Conservation (phyloP, 2,329 filamentous ascomycete genomes). For the Bertia moriformis region DNA sequence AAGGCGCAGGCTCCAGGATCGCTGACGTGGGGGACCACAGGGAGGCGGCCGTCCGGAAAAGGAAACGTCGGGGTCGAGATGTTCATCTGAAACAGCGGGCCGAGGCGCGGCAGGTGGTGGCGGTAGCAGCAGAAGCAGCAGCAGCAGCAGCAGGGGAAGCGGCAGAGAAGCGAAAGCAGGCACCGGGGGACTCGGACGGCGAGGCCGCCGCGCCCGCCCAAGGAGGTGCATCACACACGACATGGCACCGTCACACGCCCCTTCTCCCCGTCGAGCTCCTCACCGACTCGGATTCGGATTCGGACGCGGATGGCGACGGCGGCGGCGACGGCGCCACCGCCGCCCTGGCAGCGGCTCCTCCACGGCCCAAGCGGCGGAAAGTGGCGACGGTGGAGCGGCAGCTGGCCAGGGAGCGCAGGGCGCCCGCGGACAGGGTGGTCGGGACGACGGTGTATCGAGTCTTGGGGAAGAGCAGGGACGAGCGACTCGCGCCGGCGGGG, state of each 20-base stretch:
- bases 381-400: constrained; percentile 23
- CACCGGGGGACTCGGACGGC: neutral
- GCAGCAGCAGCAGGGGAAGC: too few species aligned
- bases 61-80: constrained; percentile 39
- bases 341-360: constrained; percentile 7
- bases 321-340: neutral
- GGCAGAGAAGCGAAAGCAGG: too few species aligned
- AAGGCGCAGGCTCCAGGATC: neutral
- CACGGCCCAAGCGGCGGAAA: constrained; percentile 24
- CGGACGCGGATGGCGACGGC: neutral
- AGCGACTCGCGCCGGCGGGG: constrained; percentile 30
- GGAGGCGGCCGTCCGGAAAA: constrained; percentile 32
- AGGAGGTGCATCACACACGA: neutral
- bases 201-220: neutral
- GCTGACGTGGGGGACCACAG: too few species aligned
- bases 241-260: neutral
- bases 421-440: constrained; percentile 29
- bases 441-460: constrained; percentile 38
- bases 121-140: constrained; percentile 32
- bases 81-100: constrained; percentile 39
- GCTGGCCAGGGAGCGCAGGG: constrained; percentile 19
- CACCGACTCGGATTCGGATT: constrained; percentile 31
- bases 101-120: too few species aligned
- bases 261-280: constrained; percentile 37
- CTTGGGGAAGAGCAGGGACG: constrained; percentile 25